Conservation (phyloP, 2,329 filamentous ascomycete species). For the Macroventuria anomochaeta region DNA sequence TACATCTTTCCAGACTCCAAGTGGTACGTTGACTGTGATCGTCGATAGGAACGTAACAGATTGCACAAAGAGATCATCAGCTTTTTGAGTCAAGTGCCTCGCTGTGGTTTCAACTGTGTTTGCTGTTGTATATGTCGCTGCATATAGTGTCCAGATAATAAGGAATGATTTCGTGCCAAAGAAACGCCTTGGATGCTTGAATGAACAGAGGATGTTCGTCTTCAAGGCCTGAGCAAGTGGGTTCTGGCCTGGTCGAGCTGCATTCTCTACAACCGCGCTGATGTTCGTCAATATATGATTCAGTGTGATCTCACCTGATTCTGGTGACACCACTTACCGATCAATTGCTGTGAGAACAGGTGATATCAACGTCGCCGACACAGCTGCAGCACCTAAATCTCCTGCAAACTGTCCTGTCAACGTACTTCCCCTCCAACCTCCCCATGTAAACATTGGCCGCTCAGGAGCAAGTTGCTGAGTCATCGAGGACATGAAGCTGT, state of each 20-base stretch:
- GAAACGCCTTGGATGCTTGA: constrained; percentile 32
- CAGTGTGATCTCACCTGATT: background rate
- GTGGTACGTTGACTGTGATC: constrained; percentile 35
- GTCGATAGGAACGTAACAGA: constrained; percentile 37
- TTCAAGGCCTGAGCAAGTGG: constrained; percentile 25
- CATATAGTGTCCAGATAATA: constrained; percentile 39
- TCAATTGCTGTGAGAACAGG: constrained; percentile 38
- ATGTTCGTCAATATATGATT: background rate
- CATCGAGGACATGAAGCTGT: constrained; percentile 14
- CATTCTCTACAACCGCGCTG: constrained; percentile 38
- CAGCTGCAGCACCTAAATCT: constrained; percentile 32
- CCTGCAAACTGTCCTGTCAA: constrained; percentile 26
- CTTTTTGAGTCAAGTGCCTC: constrained; percentile 16
- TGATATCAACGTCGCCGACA: constrained; percentile 35
- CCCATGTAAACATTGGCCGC: background rate
- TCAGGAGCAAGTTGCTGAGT: constrained; percentile 18
- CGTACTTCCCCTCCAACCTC: constrained; percentile 11
- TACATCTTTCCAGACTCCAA: constrained; percentile 40
- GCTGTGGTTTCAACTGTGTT: constrained; percentile 33
- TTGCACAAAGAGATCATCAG: constrained; percentile 23
- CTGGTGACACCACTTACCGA: constrained; percentile 22
- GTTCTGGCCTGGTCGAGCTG: constrained; percentile 23
- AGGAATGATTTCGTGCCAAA: constrained; percentile 38
- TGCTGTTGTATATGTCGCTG: constrained; percentile 36
- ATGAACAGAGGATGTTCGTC: constrained; percentile 28